Conservation (phyloP, 345 rosid genomes). For the Salix caprea region DNA sequence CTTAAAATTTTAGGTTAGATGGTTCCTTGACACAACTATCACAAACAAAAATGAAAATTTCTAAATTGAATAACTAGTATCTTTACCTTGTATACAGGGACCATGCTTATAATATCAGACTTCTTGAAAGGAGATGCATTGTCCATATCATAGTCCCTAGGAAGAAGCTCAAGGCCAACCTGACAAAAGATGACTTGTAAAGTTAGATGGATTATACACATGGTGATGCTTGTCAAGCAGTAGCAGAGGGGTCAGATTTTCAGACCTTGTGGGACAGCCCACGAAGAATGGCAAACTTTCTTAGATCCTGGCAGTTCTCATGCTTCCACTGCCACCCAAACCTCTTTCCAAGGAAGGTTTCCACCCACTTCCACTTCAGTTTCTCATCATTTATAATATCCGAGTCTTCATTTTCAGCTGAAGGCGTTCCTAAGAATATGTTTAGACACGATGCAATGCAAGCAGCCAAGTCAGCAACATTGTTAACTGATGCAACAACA, state of each 20-base stretch:
- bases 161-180: constrained; percentile 38
- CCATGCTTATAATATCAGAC: constrained; percentile 31
- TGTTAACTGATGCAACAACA: constrained; percentile 22
- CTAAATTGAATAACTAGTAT: not conserved
- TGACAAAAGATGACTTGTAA: constrained; percentile 27
- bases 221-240: constrained; percentile 1
- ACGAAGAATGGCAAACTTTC: constrained; percentile 33
- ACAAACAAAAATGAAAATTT: not conserved
- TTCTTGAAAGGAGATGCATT: constrained; percentile 25
- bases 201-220: constrained; percentile 2
- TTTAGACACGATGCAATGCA: constrained; percentile 31
- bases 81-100: constrained; percentile 30
- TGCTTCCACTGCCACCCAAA: constrained; percentile 31
- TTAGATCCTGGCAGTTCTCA: constrained; percentile 20
- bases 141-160: constrained; percentile 32
- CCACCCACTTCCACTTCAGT: constrained; percentile 33
- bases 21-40: not conserved
- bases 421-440: constrained; percentile 26
- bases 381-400: constrained; percentile 20
- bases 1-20: too few species aligned
- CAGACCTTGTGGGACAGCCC: constrained; percentile 35
- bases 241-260: not conserved
- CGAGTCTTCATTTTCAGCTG: constrained; percentile 18
- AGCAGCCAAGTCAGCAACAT: constrained; percentile 21
- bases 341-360: constrained; percentile 28